Percentiles rank a stretch among this genome's conserved stretches.
Conservation (phyloP, 1,284 basidiomycete genomes). For the Thecaphora frezii region DNA sequence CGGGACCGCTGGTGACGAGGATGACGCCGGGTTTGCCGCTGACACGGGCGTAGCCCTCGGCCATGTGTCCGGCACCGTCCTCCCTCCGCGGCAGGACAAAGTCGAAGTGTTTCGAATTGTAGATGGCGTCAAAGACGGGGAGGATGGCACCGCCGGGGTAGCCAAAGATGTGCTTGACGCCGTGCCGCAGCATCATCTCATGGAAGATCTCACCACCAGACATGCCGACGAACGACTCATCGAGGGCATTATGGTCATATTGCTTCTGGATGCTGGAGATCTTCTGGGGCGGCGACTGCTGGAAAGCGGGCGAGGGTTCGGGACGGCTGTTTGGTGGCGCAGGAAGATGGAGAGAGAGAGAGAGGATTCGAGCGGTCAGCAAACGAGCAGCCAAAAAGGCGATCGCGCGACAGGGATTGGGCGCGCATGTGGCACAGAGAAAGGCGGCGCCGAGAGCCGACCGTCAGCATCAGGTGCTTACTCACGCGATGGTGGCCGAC, state of each 20-base stretch:
- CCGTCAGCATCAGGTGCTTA: neutral
- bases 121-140: conserved; percentile 97
- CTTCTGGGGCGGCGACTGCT: conserved; percentile 38
- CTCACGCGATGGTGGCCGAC: conserved; percentile 17
- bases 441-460: neutral
- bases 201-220: conserved; percentile 97
- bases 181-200: conserved; percentile 98
- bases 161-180: conserved; percentile 94
- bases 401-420: too few relatives aligned
- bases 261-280: conserved; percentile 18
- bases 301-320: conserved; percentile 53
- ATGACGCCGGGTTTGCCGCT: conserved; percentile 96
- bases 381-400: too few relatives aligned
- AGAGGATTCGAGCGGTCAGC: too few relatives aligned
- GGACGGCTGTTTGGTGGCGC: conserved; percentile 20
- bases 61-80: conserved; percentile 98
- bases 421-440: neutral
- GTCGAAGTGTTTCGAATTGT: conserved; percentile 92
- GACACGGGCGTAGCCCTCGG: conserved; percentile 95
- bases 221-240: conserved; percentile 76
- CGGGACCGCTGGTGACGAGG: conserved; percentile 94
- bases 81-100: conserved; percentile 95
- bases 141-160: conserved; percentile 98
- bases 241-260: conserved; percentile 52
- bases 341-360: neutral